Percentiles rank a stretch among this genome's conserved stretches.
Evolutionary conservation across 169 alveolate genomes (phyloP).

Genomic region (Plasmodium knowlesi): DNA sequence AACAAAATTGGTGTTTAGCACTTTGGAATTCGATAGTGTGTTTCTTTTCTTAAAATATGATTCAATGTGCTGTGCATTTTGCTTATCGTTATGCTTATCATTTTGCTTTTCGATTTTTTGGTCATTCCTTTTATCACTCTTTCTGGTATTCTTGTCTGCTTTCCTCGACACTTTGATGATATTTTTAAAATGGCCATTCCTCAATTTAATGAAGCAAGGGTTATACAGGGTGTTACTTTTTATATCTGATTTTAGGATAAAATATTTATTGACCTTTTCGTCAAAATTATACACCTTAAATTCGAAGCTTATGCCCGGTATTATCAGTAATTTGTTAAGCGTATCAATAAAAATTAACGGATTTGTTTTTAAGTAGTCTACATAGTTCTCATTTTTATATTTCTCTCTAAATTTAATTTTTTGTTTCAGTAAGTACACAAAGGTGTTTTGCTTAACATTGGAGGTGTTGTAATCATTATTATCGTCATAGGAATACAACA

Average conservation of each 20-base stretch:
- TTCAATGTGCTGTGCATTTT: slow-evolving; percentile 39
- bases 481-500: slow-evolving; percentile 46
- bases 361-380: slow-evolving; percentile 50
- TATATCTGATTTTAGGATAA: slow-evolving; percentile 36
- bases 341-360: slow-evolving; percentile 58
- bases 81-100: background rate
- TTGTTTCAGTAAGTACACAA: slow-evolving; percentile 33
- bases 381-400: slow-evolving; percentile 39
- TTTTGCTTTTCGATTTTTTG: background rate
- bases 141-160: slow-evolving; percentile 11
- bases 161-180: background rate
- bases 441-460: slow-evolving; percentile 40
- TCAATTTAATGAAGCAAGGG: slow-evolving; percentile 46
- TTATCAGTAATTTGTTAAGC: slow-evolving; percentile 33
- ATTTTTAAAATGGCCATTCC: slow-evolving; percentile 17
- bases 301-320: slow-evolving; percentile 57
- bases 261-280: slow-evolving; percentile 32
- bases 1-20: slow-evolving; percentile 3
- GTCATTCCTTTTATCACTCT: background rate
- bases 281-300: slow-evolving; percentile 36
- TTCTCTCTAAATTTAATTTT: slow-evolving; percentile 44
- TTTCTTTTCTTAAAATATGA: slow-evolving; percentile 33
- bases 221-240: slow-evolving; percentile 34
- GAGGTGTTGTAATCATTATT: slow-evolving; percentile 29
- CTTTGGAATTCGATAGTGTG: background rate